These are phyloP conservation scores for Globisporangium camurandrum DNA, from an alignment of 352 stramenopile genomes.

Conservation along the genomic window DNA sequence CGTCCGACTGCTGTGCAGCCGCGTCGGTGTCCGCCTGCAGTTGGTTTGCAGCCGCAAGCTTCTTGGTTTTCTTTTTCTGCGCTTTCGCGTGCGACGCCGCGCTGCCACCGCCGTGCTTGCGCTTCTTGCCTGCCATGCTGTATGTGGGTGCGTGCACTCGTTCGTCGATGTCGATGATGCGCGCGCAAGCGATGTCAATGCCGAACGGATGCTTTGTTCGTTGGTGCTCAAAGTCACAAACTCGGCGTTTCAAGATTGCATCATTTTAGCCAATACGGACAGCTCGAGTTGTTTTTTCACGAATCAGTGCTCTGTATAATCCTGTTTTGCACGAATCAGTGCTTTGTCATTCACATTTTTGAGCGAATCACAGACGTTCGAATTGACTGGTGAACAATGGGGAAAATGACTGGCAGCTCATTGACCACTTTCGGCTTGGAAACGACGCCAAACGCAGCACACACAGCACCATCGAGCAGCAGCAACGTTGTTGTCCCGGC, in stretches of 20 bases:
- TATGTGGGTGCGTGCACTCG: background rate
- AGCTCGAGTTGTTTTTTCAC: background rate
- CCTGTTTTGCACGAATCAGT: too few species aligned
- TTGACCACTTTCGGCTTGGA: conserved; percentile 12
- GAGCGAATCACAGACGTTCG: conserved; percentile 12
- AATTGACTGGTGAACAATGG: conserved; percentile 27
- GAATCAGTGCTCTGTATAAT: too few species aligned
- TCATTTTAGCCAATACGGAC: conserved; percentile 15
- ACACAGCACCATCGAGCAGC: conserved; percentile 1
- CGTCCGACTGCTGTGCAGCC: background rate
- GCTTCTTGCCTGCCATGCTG: conserved; percentile 53
- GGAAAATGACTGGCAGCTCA: conserved; percentile 15
- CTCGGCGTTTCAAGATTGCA: conserved; percentile 22
- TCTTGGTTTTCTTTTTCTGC: conserved; percentile 46
- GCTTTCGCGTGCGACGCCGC: conserved; percentile 26
- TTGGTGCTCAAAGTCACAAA: conserved; percentile 6
- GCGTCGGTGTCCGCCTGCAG: conserved; percentile 10
- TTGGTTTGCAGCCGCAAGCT: background rate
- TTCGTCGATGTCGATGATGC: too few species aligned
- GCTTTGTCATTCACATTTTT: conserved; percentile 10
- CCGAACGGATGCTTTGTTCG: too few species aligned
- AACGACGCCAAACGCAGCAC: conserved; percentile 5
- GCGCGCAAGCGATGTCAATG: too few species aligned
- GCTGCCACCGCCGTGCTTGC: conserved; percentile 33
- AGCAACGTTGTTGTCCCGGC: too few species aligned